phyloP scores from a whole-genome alignment of 805 yeast species.

The Yamadazyma olivae region DNA sequence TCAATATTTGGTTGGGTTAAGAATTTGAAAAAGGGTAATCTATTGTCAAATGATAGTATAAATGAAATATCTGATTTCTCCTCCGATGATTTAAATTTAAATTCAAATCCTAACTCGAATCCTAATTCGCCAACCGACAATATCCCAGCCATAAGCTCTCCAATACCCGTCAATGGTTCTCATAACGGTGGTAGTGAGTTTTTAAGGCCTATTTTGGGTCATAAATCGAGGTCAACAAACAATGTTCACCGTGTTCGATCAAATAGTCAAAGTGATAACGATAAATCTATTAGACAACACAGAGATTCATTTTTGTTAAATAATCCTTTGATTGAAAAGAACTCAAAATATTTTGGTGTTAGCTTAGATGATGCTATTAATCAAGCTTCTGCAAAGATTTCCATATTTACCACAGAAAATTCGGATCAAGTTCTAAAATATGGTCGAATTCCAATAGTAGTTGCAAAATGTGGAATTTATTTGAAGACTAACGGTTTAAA shows the following conservation, averaged over 20 bases:
- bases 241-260: slow-evolving; percentile 39
- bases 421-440: slow-evolving; percentile 66
- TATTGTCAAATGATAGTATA: slow-evolving; percentile 36
- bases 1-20: slow-evolving; percentile 46
- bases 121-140: background rate
- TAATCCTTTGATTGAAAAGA: slow-evolving; percentile 43
- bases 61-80: slow-evolving; percentile 26
- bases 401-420: slow-evolving; percentile 52
- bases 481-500: slow-evolving; percentile 74
- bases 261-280: slow-evolving; percentile 19
- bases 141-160: background rate
- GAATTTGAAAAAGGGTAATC: slow-evolving; percentile 35
- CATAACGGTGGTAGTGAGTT: slow-evolving; percentile 16
- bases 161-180: background rate
- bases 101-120: background rate
- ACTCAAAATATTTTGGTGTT: slow-evolving; percentile 71
- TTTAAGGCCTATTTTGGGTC: slow-evolving; percentile 47
- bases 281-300: slow-evolving; percentile 35
- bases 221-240: slow-evolving; percentile 50
- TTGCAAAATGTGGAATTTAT: slow-evolving; percentile 92
- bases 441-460: slow-evolving; percentile 88
- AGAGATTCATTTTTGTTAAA: slow-evolving; percentile 49
- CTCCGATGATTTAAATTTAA: slow-evolving; percentile 1
- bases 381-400: slow-evolving; percentile 75
- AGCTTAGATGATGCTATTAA: slow-evolving; percentile 67